Base-by-base conservation (phyloP, 441 rosid genomes). In the Breynia disticha region DNA sequence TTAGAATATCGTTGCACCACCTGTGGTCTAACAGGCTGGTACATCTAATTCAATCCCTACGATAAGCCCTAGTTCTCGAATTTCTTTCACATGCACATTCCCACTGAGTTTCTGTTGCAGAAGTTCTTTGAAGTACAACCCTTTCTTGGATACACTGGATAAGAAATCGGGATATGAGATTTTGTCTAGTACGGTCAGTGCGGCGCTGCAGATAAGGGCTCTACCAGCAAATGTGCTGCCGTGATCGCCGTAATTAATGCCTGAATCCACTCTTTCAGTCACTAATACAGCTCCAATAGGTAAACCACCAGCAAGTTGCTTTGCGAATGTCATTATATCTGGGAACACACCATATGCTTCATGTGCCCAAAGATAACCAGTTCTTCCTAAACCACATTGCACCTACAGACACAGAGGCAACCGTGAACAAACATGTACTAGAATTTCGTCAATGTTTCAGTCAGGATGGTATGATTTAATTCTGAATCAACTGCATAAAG, bases 201-300 rank as follows among this genome's bases (percentile, higher is more conserved):
- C 89, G 48, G 85, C 87, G 52, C 46, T 72, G 47, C 94, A 89
- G 12, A 84, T 76, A 7, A 89, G 81, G 11, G 90, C 82, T 18
- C 79, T 68, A 14, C 94, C 97, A 2, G 93, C 95, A 63, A 89
- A 89, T 15, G 95, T 86, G 69, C 90, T 89, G 56, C 95, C 90
- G 45, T 89, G 95, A 57, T 86, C 97, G n/a, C 95, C 94, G n/a
- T 59, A 73, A 3, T 57, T 71, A 16, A 89, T 61, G 38, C 90
- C 68, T 39, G 77, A 73, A 38, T 87, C 87, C 63, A 89, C 90
- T 65, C 70, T 73, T 78, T 89, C 87, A 7, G 87, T 79, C 46
- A 86, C 84, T 19, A 89, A 66, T 19, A 64, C 77, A 2, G 83
- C 94, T 67, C 87, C 95, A 13, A 86, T 78, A 1, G 94, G 97